Evolutionary conservation across 2,329 filamentous ascomycete genomes (phyloP).

Genomic region (Geosmithia flava): DNA sequence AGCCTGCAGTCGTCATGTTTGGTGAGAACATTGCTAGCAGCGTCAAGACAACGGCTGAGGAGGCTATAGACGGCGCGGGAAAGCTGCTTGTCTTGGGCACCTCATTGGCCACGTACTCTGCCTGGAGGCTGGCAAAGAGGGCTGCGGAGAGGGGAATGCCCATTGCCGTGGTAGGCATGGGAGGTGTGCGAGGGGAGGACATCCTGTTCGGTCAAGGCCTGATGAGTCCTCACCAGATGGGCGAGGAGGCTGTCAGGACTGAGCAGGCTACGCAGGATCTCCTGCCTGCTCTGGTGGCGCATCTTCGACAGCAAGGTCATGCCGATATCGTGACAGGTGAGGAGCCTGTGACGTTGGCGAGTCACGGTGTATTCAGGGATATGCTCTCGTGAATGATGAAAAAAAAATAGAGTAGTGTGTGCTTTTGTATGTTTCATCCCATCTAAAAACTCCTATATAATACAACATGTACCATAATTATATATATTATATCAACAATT

Average conservation of each 20-base stretch:
- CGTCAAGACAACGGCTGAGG: constrained; percentile 67
- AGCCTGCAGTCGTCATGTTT: constrained; percentile 93
- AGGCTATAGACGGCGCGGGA: constrained; percentile 64
- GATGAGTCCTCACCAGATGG: constrained; percentile 36
- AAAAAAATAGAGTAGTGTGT: not conserved
- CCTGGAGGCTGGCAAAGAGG: constrained; percentile 77
- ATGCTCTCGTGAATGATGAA: constrained; percentile 37
- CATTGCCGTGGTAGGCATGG: constrained; percentile 78
- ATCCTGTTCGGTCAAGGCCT: constrained; percentile 46
- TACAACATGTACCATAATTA: not conserved
- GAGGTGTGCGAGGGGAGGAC: constrained; percentile 74
- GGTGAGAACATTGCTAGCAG: constrained; percentile 67
- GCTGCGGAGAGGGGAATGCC: constrained; percentile 75
- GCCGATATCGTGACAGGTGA: not conserved
- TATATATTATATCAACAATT: not conserved
- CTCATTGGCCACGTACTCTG: constrained; percentile 88
- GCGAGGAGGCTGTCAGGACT: constrained; percentile 39
- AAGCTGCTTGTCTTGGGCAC: constrained; percentile 74
- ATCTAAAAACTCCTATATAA: not conserved
- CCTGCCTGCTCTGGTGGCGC: constrained; percentile 42
- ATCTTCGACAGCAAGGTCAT: constrained; percentile 24
- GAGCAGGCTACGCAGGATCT: constrained; percentile 46
- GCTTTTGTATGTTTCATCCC: no score
- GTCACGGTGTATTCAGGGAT: constrained; percentile 37
- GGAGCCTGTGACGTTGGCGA: constrained; percentile 5